Conservation (phyloP, 805 yeast species). For the Pichia membranifaciens region DNA sequence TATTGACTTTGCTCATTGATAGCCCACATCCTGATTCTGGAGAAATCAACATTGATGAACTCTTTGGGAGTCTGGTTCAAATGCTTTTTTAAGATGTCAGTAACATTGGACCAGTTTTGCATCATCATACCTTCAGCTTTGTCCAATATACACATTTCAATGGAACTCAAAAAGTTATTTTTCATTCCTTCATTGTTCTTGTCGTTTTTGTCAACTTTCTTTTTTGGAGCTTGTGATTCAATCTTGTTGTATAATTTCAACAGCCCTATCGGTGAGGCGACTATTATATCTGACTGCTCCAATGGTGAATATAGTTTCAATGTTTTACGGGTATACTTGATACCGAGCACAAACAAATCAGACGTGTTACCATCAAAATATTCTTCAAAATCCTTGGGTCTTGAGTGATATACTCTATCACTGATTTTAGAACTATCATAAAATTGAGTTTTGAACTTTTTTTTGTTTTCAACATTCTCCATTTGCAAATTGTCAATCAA, state of each 20-base stretch:
- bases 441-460: slow-evolving; percentile 69
- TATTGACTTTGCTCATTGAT: slow-evolving; percentile 72
- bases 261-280: slow-evolving; percentile 90
- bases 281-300: slow-evolving; percentile 75
- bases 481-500: slow-evolving; percentile 59
- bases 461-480: slow-evolving; percentile 74
- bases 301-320: slow-evolving; percentile 79
- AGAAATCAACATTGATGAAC: slow-evolving; percentile 71
- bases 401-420: slow-evolving; percentile 35
- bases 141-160: slow-evolving; percentile 76
- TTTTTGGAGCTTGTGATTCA: neutral
- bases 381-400: slow-evolving; percentile 79
- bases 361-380: slow-evolving; percentile 84
- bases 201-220: slow-evolving; percentile 8
- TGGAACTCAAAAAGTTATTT: slow-evolving; percentile 79
- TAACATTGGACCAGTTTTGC: slow-evolving; percentile 90
- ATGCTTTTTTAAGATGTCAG: slow-evolving; percentile 57
- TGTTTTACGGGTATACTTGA: slow-evolving; percentile 84
- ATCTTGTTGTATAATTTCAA: slow-evolving; percentile 62
- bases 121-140: slow-evolving; percentile 79
- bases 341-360: slow-evolving; percentile 88
- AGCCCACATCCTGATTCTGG: slow-evolving; percentile 88
- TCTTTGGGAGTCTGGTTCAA: slow-evolving; percentile 73
- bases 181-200: slow-evolving; percentile 44
- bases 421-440: slow-evolving; percentile 36